Conservation (phyloP, 2,329 filamentous ascomycete species). For the Achaetomium macrosporum region DNA sequence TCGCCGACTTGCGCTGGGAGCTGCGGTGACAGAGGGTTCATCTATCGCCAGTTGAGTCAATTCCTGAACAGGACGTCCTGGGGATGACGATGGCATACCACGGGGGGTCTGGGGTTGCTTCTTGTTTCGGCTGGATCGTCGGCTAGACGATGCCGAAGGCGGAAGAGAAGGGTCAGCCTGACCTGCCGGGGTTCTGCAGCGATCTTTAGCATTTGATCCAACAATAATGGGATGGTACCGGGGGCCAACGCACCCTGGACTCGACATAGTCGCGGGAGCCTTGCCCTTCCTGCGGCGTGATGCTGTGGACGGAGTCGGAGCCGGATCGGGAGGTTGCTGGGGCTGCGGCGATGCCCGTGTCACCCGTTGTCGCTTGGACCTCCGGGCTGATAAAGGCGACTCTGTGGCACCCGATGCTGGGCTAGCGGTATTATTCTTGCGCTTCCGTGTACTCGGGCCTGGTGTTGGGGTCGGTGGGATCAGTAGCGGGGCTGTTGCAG, state of each 20-base stretch:
- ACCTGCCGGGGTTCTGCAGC: constrained; percentile 39
- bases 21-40: constrained; percentile 28
- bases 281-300: constrained; percentile 56
- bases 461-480: constrained; percentile 33
- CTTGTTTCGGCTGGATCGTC: constrained; percentile 68
- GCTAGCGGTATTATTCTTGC: constrained; percentile 57
- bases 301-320: constrained; percentile 34
- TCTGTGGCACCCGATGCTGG: constrained; percentile 33
- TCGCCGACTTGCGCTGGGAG: constrained; percentile 37
- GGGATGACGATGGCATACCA: constrained; percentile 30
- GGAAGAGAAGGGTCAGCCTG: constrained; percentile 56
- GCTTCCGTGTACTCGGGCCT: constrained; percentile 58
- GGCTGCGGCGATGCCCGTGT: constrained; percentile 40
- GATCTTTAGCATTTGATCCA: constrained; percentile 15
- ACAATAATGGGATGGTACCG: not conserved
- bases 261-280: constrained; percentile 62
- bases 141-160: constrained; percentile 59
- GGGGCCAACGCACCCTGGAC: constrained; percentile 53
- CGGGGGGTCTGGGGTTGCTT: constrained; percentile 47
- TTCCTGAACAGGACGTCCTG: not conserved
- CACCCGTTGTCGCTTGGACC: constrained; percentile 67
- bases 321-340: constrained; percentile 28
- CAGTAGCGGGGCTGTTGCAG: constrained; percentile 36
- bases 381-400: constrained; percentile 42
- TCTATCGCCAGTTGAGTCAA: constrained; percentile 30